Base-by-base conservation (phyloP, 176 grass and related monocot genomes). In the Musa beccarii region DNA sequence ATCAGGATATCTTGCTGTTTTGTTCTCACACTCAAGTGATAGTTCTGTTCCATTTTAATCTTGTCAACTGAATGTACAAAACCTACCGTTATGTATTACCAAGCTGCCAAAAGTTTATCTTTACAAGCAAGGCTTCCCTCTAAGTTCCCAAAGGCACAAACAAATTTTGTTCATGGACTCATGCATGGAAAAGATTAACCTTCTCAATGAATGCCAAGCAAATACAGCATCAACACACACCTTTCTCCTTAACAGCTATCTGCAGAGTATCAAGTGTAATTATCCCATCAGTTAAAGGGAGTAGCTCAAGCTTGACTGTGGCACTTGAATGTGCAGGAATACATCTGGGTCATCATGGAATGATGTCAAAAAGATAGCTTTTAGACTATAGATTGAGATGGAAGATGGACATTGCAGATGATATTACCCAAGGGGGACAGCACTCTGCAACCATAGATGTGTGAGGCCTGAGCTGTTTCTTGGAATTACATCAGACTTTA, bases 221-320 rank as follows among this genome's bases (percentile, higher is more conserved):
- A n/a, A 59, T n/a, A 2, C 1, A 17, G 16, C 8, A 19, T 21
- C 65, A 54, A 52, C 8, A 23, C 49, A 52, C 16, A 99, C 96
- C 96, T 87, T 92, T 99, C 83, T 99, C 96, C 82, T 83, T 99
- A 56, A 93, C 85, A n/a, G 79, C 86, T 87, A 99, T 89, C 86
- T 92, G 90, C 49, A 99, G 79, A 2, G 96, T 95, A 79, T 99
- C 92, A 54, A 99, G 83, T 76, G 84, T 89, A 79, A 99, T 95
- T 63, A 99, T 99, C 72, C 96, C 96, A 80, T 99, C 89, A 70
- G 91, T 85, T 82, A 99, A 88, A 14, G 96, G 96, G 65, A 99
- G 88, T 66, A 99, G 68, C 85, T 99, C 91, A 53, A 99, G 86
- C 84, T 99, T 99, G 62, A 99, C 91, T 8, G 89, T 88, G 57